These are phyloP conservation scores for Globisporangium irregulare DNA, from an alignment of 352 stramenopile species.

Conservation along the genomic window DNA sequence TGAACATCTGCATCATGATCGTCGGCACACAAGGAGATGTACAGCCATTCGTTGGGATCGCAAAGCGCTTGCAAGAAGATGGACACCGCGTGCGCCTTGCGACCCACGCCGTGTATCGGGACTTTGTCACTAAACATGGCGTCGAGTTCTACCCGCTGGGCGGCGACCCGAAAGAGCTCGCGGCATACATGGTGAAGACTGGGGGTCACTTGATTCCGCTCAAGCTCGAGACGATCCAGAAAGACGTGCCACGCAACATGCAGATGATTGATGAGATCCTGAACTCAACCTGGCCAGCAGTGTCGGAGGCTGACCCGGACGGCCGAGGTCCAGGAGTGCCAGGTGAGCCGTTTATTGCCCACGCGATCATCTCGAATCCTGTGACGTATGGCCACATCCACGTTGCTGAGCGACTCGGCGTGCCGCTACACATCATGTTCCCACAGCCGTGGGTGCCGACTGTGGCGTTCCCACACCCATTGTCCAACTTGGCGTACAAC, in stretches of 20 bases:
- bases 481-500: conserved; percentile 82
- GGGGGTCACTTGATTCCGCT: conserved; percentile 69
- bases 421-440: conserved; percentile 95
- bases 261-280: conserved; percentile 91
- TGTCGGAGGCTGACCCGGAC: conserved; percentile 75
- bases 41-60: conserved; percentile 85
- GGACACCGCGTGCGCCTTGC: conserved; percentile 91
- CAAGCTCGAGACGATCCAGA: conserved; percentile 55
- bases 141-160: conserved; percentile 74
- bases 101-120: conserved; percentile 85
- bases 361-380: conserved; percentile 94
- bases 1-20: conserved; percentile 89
- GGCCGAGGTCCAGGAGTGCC: conserved; percentile 43
- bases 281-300: conserved; percentile 85
- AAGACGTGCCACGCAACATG: conserved; percentile 84
- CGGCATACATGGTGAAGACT: conserved; percentile 92
- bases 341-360: conserved; percentile 71
- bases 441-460: conserved; percentile 90
- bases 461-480: conserved; percentile 85
- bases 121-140: conserved; percentile 72
- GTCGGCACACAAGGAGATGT: conserved; percentile 88
- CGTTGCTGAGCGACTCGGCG: conserved; percentile 88
- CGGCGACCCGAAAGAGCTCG: conserved; percentile 71
- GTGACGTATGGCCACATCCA: conserved; percentile 92
- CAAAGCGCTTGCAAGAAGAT: conserved; percentile 72